phyloP scores from a whole-genome alignment of 805 yeast species.

The Ogataea degrootiae region DNA sequence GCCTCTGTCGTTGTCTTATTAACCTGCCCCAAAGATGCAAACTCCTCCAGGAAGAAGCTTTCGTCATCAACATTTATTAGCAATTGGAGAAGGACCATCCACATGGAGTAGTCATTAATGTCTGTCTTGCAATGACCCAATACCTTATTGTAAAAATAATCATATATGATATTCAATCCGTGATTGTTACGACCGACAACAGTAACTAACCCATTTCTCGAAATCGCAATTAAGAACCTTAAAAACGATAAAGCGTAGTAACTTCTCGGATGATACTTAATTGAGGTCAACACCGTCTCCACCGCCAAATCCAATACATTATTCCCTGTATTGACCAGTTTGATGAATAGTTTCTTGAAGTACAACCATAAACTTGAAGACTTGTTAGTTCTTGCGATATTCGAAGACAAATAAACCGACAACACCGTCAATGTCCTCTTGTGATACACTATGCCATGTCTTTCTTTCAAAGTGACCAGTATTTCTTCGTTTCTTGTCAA shows the following conservation, averaged over 20 bases:
- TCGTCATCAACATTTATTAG: slow-evolving; percentile 6
- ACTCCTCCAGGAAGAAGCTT: slow-evolving; percentile 8
- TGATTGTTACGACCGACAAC: not conserved
- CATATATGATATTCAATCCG: not conserved
- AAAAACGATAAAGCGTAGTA: slow-evolving; percentile 46
- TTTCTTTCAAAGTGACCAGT: not conserved
- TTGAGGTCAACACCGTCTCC: slow-evolving; percentile 29
- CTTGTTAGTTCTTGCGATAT: slow-evolving; percentile 28
- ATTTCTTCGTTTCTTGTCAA: slow-evolving; percentile 10
- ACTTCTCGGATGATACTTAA: slow-evolving; percentile 38
- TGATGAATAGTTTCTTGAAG: slow-evolving; percentile 12
- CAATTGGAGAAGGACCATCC: slow-evolving; percentile 16
- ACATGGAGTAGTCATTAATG: slow-evolving; percentile 19
- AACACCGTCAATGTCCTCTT: slow-evolving; percentile 2
- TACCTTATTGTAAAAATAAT: not conserved
- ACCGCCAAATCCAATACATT: slow-evolving; percentile 1
- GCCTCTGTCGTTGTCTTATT: no score
- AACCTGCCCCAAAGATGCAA: slow-evolving; percentile 2
- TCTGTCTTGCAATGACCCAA: slow-evolving; percentile 9
- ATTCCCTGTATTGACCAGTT: not conserved
- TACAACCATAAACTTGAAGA: slow-evolving; percentile 31
- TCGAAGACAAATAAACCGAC: slow-evolving; percentile 18
- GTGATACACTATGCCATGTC: not conserved
- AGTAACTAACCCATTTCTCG: not conserved
- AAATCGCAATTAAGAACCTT: slow-evolving; percentile 12